Evolutionary conservation across 1,139 yeast genomes (phyloP).

Genomic region (Kazachstania sp.): DNA sequence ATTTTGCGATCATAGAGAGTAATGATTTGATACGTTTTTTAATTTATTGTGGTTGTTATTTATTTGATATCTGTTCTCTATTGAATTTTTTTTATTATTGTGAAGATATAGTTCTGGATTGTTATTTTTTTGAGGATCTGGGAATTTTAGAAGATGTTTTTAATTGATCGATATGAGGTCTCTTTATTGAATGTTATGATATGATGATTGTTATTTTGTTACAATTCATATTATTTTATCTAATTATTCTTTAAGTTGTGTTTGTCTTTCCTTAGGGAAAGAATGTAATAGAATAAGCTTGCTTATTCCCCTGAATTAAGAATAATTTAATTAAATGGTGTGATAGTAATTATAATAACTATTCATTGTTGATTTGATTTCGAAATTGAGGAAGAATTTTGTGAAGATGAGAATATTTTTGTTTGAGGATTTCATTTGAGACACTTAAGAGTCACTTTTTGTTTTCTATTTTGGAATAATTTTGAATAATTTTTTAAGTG

Average conservation of each 20-base stretch:
- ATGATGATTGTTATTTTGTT: too few species aligned
- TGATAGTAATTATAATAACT: not conserved
- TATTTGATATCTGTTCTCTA: not conserved
- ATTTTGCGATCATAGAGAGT: not conserved
- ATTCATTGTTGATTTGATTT: constrained; percentile 2
- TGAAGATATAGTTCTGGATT: too few species aligned
- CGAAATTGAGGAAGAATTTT: not conserved
- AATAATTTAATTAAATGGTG: not conserved
- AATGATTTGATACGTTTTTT: not conserved
- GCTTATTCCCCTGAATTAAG: constrained; percentile 45
- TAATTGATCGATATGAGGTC: too few species aligned
- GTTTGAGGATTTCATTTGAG: not conserved
- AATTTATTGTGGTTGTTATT: not conserved
- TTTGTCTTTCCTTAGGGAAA: not conserved
- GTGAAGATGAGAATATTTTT: not conserved
- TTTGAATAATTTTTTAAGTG: not conserved
- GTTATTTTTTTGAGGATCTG: too few species aligned
- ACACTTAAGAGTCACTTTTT: not conserved
- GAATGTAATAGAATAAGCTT: constrained; percentile 60
- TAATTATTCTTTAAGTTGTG: too few species aligned
- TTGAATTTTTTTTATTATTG: not conserved
- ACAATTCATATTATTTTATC: too few species aligned
- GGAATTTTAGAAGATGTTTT: too few species aligned
- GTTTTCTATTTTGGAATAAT: not conserved
- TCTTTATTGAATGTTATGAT: too few species aligned